These are phyloP conservation scores for Colletotrichum lindemuthianum DNA, from an alignment of 2,329 filamentous ascomycete species.

Conservation along the genomic window DNA sequence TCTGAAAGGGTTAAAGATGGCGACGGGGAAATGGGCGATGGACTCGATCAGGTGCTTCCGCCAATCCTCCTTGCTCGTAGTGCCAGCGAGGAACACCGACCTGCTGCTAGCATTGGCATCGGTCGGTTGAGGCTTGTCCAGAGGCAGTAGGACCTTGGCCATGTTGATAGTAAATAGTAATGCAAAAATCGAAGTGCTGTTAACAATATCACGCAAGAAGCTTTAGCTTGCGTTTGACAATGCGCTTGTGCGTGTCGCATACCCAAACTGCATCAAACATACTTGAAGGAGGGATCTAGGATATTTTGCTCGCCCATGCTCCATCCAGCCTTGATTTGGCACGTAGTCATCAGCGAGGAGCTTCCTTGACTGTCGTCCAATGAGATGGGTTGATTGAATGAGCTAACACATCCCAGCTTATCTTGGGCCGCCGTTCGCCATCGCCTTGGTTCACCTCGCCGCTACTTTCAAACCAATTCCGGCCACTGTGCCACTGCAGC, in stretches of 20 bases:
- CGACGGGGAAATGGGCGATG: conserved; percentile 58
- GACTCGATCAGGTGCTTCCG: conserved; percentile 54
- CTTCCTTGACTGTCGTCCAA: conserved; percentile 8
- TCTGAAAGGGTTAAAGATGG: conserved; percentile 67
- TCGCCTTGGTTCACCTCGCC: too few species aligned
- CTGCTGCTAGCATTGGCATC: conserved; percentile 28
- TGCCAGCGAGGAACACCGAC: conserved; percentile 68
- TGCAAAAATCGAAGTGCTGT: not conserved
- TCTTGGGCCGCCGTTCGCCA: too few species aligned
- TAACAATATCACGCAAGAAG: too few species aligned
- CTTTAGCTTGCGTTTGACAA: too few species aligned
- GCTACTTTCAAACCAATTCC: too few species aligned
- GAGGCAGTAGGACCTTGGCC: conserved; percentile 29
- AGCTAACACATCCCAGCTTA: not conserved
- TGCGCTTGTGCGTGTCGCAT: too few species aligned
- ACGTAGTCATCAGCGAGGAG: not conserved
- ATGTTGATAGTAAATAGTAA: not conserved
- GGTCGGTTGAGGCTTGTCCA: not conserved
- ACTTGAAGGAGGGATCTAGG: too few species aligned
- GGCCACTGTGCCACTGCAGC: too few species aligned
- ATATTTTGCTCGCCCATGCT: too few species aligned
- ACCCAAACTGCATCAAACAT: too few species aligned
- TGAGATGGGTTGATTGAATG: not conserved
- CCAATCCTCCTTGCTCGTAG: conserved; percentile 62
- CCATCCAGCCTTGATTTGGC: conserved; percentile 11